phyloP scores from a whole-genome alignment of 2,329 filamentous ascomycete species.

The Diaporthe capsici region DNA sequence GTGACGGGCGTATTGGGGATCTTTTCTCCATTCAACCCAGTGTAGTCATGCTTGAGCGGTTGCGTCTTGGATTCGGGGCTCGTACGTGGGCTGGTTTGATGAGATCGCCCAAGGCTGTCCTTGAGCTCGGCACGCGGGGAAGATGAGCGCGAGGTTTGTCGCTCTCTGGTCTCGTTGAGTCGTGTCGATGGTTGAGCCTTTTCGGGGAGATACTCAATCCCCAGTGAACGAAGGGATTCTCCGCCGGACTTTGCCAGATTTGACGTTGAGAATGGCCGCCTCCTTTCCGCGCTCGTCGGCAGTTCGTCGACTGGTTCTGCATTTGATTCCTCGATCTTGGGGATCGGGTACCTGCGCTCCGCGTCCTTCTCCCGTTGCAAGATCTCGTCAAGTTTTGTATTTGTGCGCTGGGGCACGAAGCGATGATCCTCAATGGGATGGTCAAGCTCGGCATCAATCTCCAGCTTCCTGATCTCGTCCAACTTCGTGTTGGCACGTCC shows the following conservation, averaged over 20 bases:
- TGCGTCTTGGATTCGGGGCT: conserved; percentile 41
- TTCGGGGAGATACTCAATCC: conserved; percentile 60
- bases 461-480: conserved; percentile 53
- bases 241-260: not conserved
- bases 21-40: conserved; percentile 49
- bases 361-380: conserved; percentile 39
- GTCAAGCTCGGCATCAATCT: conserved; percentile 49
- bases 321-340: conserved; percentile 11
- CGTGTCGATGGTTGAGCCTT: conserved; percentile 63
- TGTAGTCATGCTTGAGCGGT: conserved; percentile 31
- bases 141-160: conserved; percentile 53
- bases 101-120: conserved; percentile 47
- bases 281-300: not conserved
- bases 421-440: conserved; percentile 14
- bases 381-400: conserved; percentile 43
- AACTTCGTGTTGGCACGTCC: conserved; percentile 53
- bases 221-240: conserved; percentile 50
- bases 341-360: conserved; percentile 22
- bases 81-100: conserved; percentile 9
- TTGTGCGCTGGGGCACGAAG: conserved; percentile 38
- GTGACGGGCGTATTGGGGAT: conserved; percentile 58
- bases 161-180: conserved; percentile 67
- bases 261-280: not conserved
- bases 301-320: not conserved
- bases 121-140: conserved; percentile 57